Evolutionary conservation across 345 rosid species (phyloP).

Genomic region (Corchorus olitorius): DNA sequence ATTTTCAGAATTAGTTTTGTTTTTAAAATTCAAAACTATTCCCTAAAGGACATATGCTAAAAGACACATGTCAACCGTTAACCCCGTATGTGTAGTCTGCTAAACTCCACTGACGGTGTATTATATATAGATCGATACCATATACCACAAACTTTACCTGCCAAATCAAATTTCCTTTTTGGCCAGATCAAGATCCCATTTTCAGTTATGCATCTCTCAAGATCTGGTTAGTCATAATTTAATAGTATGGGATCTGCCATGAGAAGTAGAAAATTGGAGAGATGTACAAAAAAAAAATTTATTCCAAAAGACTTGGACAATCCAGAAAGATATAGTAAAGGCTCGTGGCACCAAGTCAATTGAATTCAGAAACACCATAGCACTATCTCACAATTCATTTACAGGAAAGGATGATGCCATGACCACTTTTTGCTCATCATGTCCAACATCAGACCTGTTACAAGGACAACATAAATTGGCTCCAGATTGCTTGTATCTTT

Average conservation of each 20-base stretch:
- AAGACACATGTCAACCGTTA: too few species aligned
- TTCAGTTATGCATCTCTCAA: background rate
- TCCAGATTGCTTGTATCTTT: conserved; percentile 18
- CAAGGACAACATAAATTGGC: background rate
- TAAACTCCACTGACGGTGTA: too few species aligned
- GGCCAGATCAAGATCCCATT: background rate
- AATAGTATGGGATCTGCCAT: background rate
- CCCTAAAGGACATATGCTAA: too few species aligned
- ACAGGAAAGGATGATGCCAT: background rate
- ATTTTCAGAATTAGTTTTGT: too few species aligned
- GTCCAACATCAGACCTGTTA: background rate
- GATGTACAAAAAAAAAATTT: background rate
- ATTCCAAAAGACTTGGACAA: background rate
- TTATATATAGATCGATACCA: too few species aligned
- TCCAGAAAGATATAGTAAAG: background rate
- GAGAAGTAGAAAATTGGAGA: background rate
- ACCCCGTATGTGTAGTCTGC: too few species aligned
- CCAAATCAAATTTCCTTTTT: too few species aligned
- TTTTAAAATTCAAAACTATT: too few species aligned
- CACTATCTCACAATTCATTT: background rate
- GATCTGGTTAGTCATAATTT: background rate
- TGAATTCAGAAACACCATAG: background rate
- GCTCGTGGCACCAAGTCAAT: background rate
- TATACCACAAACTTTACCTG: too few species aligned
- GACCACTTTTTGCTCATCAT: background rate